These are phyloP conservation scores for Stachybotrys chartarum DNA, from an alignment of 2,329 filamentous ascomycete species.

Conservation along the genomic window DNA sequence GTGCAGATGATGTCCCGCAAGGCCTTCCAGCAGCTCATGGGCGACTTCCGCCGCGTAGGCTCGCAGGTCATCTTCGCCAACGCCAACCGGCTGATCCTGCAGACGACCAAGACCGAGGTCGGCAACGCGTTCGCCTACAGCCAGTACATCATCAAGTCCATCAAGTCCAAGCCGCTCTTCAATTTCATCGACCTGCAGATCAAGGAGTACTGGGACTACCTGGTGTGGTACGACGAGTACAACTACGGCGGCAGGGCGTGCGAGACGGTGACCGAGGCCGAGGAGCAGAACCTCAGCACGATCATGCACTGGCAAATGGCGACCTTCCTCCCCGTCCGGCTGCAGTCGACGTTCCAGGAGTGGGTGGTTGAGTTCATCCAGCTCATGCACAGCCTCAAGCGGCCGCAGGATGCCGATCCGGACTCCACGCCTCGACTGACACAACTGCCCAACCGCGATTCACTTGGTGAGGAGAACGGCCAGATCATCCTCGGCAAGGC, in stretches of 20 bases:
- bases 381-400: conserved; percentile 84
- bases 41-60: conserved; percentile 89
- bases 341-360: conserved; percentile 81
- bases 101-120: conserved; percentile 94
- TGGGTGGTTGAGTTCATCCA: conserved; percentile 95
- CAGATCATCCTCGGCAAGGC: conserved; percentile 67
- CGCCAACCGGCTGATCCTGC: conserved; percentile 79
- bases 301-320: conserved; percentile 99
- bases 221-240: conserved; percentile 98
- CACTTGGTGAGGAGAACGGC: conserved; percentile 53
- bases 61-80: conserved; percentile 95
- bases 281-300: conserved; percentile 73
- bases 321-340: conserved; percentile 72
- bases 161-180: conserved; percentile 91
- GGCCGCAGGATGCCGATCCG: conserved; percentile 46
- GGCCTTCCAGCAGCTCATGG: conserved; percentile 94
- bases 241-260: conserved; percentile 97
- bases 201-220: conserved; percentile 98
- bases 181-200: conserved; percentile 96
- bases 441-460: conserved; percentile 49
- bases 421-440: conserved; percentile 49
- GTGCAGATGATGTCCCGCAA: conserved; percentile 99
- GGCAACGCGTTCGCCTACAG: conserved; percentile 95
- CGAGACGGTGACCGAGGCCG: conserved; percentile 65
- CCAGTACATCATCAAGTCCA: conserved; percentile 95